A percentile compares a stretch with the other conserved stretches of the same genome.
Conservation (phyloP, 495 filamentous ascomycete genomes). For the Penicillium waksmanii region DNA sequence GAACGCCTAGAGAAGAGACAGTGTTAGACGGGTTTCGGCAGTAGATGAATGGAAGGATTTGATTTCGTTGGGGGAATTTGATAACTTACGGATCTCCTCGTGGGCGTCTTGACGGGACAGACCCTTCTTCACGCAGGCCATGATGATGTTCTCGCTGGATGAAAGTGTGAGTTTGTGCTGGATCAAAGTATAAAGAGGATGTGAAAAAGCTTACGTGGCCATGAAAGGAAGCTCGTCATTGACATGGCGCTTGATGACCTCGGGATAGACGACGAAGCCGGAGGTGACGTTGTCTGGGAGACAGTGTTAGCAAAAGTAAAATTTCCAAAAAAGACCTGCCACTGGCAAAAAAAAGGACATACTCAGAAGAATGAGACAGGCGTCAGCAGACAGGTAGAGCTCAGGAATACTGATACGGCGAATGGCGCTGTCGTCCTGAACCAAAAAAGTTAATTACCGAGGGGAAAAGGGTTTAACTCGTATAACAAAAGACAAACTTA, state of each 20-base stretch:
- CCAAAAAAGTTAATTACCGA: constrained; percentile 14
- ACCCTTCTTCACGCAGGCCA: constrained; percentile 78
- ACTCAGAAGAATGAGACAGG: constrained; percentile 72
- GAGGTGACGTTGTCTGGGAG: constrained; percentile 71
- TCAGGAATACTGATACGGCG: constrained; percentile 77
- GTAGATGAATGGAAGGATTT: neutral
- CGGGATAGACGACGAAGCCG: constrained; percentile 86
- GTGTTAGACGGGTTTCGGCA: constrained; percentile 6
- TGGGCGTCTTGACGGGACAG: constrained; percentile 87
- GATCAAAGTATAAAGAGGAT: neutral
- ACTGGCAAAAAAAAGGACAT: constrained; percentile 17
- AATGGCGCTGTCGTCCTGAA: constrained; percentile 62
- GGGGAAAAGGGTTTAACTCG: neutral
- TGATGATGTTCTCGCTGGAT: constrained; percentile 69
- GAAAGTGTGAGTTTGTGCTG: constrained; percentile 21
- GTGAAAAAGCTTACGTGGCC: constrained; percentile 61
- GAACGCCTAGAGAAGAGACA: constrained; percentile 55
- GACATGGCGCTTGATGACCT: constrained; percentile 69
- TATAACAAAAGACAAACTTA: constrained; percentile 36
- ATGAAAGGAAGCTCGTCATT: constrained; percentile 88
- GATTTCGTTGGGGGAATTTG: neutral
- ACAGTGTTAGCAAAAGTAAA: constrained; percentile 10
- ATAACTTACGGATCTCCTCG: constrained; percentile 69
- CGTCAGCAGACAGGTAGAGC: constrained; percentile 80
- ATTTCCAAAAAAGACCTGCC: neutral